Percentiles rank a stretch among this genome's conserved stretches.
Evolutionary conservation across 2,329 filamentous ascomycete species (phyloP).

Genomic region (Calonectria hawksworthii): DNA sequence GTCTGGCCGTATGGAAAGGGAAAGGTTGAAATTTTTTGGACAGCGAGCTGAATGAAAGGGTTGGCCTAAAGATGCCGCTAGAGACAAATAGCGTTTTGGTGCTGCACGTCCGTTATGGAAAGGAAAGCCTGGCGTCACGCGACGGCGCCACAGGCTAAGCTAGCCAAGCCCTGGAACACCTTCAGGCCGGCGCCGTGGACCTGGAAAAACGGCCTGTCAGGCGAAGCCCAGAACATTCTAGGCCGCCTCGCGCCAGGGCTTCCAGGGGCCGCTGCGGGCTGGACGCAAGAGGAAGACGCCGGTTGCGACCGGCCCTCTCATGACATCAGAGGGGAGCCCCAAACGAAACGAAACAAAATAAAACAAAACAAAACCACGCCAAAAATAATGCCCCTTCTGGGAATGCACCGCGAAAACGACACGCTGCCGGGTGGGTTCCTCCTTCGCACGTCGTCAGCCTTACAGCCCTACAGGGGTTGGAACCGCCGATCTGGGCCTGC

Average conservation of each 20-base stretch:
- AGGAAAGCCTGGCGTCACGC: background rate
- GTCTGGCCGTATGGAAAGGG: background rate
- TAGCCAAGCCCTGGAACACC: background rate
- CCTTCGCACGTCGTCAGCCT: conserved; percentile 38
- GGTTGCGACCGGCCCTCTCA: background rate
- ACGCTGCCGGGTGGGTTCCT: background rate
- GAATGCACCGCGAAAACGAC: conserved; percentile 15
- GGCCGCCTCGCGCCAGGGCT: background rate
- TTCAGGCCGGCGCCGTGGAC: background rate
- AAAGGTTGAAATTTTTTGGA: background rate
- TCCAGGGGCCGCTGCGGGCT: background rate
- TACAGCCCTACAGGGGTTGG: conserved; percentile 43
- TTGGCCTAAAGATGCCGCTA: background rate
- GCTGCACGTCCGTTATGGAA: conserved; percentile 8
- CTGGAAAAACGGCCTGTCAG: conserved; percentile 6
- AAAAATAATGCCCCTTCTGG: background rate
- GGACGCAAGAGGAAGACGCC: background rate
- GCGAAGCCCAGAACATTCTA: conserved; percentile 1
- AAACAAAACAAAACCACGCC: background rate
- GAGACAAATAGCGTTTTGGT: background rate
- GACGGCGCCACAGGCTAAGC: background rate
- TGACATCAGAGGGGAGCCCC: background rate
- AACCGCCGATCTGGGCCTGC: conserved; percentile 14
- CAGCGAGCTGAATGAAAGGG: background rate
- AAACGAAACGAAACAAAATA: background rate